Conservation (phyloP, 1,284 basidiomycete species). For the Cryptococcus jaspeensis region DNA sequence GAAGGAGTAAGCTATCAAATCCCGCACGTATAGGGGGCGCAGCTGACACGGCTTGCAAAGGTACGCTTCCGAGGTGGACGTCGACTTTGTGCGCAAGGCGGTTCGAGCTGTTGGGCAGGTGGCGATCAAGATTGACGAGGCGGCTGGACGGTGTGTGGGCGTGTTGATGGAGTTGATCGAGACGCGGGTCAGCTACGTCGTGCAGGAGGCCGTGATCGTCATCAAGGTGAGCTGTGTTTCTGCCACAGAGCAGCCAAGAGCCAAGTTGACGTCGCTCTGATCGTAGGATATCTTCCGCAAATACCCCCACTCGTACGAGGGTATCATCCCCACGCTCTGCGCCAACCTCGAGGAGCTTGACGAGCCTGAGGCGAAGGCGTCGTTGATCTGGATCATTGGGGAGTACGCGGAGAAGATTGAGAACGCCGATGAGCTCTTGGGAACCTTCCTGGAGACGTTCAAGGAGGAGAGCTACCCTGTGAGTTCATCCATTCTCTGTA, state of each 20-base stretch:
- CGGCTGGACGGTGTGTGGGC: constrained; percentile 86
- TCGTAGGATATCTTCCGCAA: constrained; percentile 84
- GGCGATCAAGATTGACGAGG: constrained; percentile 92
- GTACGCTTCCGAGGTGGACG: constrained; percentile 96
- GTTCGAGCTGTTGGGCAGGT: constrained; percentile 94
- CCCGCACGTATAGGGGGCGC: neutral
- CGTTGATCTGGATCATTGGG: constrained; percentile 98
- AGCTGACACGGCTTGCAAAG: constrained; percentile 52
- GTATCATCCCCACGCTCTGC: constrained; percentile 88
- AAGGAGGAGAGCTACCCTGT: constrained; percentile 82
- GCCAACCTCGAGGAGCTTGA: constrained; percentile 88
- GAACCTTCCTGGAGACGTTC: constrained; percentile 88
- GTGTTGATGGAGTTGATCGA: constrained; percentile 84
- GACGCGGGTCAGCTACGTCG: constrained; percentile 93
- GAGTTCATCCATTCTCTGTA: constrained; percentile 24
- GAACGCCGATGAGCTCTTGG: constrained; percentile 91
- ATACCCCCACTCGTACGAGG: constrained; percentile 95
- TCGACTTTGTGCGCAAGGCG: constrained; percentile 97
- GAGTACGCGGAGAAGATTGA: constrained; percentile 96
- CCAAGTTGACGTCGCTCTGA: neutral
- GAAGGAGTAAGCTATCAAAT: constrained; percentile 79
- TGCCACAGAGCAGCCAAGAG: neutral
- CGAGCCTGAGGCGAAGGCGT: constrained; percentile 93
- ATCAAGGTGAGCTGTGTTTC: constrained; percentile 61
- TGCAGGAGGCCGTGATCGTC: constrained; percentile 96